Evolutionary conservation across 148 eudicot genomes (phyloP).

Genomic region (Vaccinium corymbosum): DNA sequence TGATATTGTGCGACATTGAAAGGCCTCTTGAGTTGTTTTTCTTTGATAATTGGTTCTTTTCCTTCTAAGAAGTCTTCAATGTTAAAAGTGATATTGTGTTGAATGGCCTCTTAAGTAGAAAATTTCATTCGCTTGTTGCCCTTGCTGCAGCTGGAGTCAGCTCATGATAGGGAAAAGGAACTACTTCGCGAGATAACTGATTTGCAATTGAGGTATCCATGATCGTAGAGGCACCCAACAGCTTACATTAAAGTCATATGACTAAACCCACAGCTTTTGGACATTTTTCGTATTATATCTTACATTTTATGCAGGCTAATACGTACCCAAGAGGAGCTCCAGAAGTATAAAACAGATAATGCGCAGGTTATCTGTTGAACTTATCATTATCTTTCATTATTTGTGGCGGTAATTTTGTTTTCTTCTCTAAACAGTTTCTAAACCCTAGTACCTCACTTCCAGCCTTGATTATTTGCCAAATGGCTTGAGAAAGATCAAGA

Average conservation of each 20-base stretch:
- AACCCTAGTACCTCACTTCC: background rate
- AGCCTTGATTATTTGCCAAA: constrained; percentile 14
- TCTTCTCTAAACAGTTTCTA: background rate
- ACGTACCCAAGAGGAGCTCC: constrained; percentile 65
- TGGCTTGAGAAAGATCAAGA: constrained; percentile 14
- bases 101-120: background rate
- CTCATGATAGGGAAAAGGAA: constrained; percentile 77
- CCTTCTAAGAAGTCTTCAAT: too few relatives aligned
- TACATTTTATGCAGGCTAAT: constrained; percentile 38
- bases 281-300: background rate
- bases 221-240: background rate
- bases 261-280: background rate
- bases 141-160: constrained; percentile 60
- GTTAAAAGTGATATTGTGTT: too few relatives aligned
- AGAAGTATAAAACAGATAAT: constrained; percentile 50
- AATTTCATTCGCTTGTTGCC: background rate
- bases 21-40: background rate
- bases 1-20: background rate
- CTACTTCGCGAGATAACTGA: constrained; percentile 61
- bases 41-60: background rate
- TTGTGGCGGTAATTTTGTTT: background rate
- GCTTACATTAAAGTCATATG: background rate
- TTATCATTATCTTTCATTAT: background rate
- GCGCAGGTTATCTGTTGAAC: constrained; percentile 23
- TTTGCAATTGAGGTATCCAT: constrained; percentile 60